Evolutionary conservation across 768 basidiomycete species (phyloP).

Genomic region (Tylopilus intermedius): DNA sequence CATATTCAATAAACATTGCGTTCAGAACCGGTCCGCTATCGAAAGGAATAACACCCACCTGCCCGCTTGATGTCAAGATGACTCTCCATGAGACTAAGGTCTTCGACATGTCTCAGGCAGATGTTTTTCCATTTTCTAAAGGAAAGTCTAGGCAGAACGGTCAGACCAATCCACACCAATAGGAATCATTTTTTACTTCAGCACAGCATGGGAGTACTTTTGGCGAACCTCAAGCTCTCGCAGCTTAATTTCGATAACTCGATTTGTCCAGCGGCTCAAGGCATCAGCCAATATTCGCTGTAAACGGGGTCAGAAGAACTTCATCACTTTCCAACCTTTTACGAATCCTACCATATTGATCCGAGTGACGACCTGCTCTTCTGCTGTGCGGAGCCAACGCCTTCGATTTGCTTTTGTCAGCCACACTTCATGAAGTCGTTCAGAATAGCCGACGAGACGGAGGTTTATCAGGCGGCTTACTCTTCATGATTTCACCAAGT

Average conservation of each 20-base stretch:
- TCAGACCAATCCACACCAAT: conserved; percentile 15
- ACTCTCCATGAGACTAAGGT: conserved; percentile 77
- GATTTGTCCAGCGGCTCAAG: conserved; percentile 62
- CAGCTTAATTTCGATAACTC: conserved; percentile 68
- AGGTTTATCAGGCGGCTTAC: conserved; percentile 27
- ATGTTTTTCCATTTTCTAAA: conserved; percentile 68
- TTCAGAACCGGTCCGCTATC: background rate
- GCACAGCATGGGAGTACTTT: conserved; percentile 34
- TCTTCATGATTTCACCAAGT: conserved; percentile 26
- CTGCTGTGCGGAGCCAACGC: conserved; percentile 40
- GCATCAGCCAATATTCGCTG: conserved; percentile 51
- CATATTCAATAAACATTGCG: background rate
- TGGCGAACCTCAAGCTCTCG: conserved; percentile 64
- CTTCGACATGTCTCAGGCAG: conserved; percentile 61
- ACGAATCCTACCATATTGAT: conserved; percentile 37
- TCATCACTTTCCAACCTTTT: background rate
- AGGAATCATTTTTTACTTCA: conserved; percentile 30
- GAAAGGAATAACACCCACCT: conserved; percentile 39
- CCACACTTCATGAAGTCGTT: conserved; percentile 41
- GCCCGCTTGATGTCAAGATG: conserved; percentile 76
- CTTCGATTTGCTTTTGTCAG: conserved; percentile 33
- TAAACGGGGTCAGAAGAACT: conserved; percentile 4
- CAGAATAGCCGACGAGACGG: conserved; percentile 2
- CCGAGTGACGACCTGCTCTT: conserved; percentile 37
- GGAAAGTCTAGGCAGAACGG: conserved; percentile 38